Evolutionary conservation across 441 rosid species (phyloP).

Genomic region (Arabidopsis hybrid): DNA sequence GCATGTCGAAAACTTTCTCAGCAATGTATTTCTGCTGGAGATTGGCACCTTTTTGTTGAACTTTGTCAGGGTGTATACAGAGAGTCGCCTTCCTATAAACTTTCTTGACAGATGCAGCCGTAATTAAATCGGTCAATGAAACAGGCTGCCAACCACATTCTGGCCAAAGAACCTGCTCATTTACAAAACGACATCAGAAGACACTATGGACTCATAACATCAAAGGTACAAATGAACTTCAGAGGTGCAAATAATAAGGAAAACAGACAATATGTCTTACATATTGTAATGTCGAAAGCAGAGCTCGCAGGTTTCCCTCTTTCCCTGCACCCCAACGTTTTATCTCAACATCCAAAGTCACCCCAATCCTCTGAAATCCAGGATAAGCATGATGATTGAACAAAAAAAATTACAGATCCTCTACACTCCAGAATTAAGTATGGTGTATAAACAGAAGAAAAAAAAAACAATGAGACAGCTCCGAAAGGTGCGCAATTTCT

Average conservation of each 20-base stretch:
- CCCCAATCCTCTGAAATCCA: slow-evolving; percentile 77
- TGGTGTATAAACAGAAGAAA: not conserved
- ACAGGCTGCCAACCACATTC: slow-evolving; percentile 97
- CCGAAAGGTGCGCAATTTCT: not conserved
- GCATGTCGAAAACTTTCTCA: slow-evolving; percentile 94
- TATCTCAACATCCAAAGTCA: slow-evolving; percentile 83
- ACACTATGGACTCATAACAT: not conserved
- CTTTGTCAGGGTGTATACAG: slow-evolving; percentile 99
- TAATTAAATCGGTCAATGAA: slow-evolving; percentile 87
- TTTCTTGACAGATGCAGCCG: slow-evolving; percentile 78
- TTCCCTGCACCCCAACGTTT: slow-evolving; percentile 98
- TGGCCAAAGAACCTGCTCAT: slow-evolving; percentile 93
- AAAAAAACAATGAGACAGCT: slow-evolving; percentile 12
- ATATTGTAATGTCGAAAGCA: slow-evolving; percentile 90
- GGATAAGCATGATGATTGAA: not conserved
- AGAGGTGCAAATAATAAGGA: not conserved
- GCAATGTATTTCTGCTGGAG: slow-evolving; percentile 92
- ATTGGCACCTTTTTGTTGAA: slow-evolving; percentile 97
- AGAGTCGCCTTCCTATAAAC: slow-evolving; percentile 86
- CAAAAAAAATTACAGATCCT: slow-evolving; percentile 22
- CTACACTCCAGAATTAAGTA: not conserved
- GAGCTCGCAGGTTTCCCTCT: slow-evolving; percentile 92
- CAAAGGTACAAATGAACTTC: not conserved
- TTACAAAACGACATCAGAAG: slow-evolving; percentile 11
- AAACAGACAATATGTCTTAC: slow-evolving; percentile 51